Percentiles rank a stretch among this genome's conserved stretches.
phyloP scores from a whole-genome alignment of 1,284 basidiomycete species.

The Coniferiporia sulphurascens region DNA sequence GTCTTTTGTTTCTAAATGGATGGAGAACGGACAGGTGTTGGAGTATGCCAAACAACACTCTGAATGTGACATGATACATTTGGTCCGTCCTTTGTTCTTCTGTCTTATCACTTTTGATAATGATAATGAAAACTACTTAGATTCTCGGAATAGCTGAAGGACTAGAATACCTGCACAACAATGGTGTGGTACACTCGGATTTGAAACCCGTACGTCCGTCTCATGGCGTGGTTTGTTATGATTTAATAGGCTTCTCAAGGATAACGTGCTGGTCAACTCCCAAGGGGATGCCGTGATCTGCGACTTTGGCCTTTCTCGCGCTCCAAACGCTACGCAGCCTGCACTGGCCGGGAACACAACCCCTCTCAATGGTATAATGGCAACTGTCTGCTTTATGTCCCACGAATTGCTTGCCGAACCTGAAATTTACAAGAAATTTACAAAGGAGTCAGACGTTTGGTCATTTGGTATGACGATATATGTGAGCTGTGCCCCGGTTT shows the following conservation, averaged over 20 bases:
- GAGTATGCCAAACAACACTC: not conserved
- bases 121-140: not conserved
- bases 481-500: not conserved
- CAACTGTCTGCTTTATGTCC: not conserved
- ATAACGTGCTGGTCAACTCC: constrained; percentile 7
- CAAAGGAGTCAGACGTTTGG: constrained; percentile 11
- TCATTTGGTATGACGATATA: constrained; percentile 13
- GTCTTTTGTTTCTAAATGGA: constrained; percentile 4
- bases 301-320: constrained; percentile 10
- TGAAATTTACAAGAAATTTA: not conserved
- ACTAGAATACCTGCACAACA: constrained; percentile 4
- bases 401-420: not conserved
- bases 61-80: not conserved
- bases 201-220: constrained; percentile 2
- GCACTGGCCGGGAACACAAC: not conserved
- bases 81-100: not conserved
- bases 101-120: too few relatives aligned
- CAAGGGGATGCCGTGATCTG: constrained; percentile 3
- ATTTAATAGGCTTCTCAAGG: not conserved
- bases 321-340: not conserved
- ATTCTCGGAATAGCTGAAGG: not conserved
- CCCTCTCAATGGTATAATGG: not conserved
- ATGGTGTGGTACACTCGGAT: constrained; percentile 7
- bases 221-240: not conserved
- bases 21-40: not conserved